Evolutionary conservation across 106 monocot genomes (phyloP).

Genomic region (Allium sativum): DNA sequence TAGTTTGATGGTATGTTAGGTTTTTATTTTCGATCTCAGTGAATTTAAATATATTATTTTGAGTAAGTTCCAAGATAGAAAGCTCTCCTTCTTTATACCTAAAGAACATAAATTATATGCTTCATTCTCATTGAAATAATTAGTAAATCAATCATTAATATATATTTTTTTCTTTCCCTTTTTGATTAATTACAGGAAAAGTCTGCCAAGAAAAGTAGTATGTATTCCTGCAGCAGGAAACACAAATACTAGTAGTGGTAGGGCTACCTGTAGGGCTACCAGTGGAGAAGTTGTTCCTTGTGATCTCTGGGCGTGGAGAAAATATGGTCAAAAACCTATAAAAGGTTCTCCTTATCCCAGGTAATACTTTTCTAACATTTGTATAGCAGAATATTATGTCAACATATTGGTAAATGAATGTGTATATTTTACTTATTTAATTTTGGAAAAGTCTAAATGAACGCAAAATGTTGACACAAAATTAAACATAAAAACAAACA

Average conservation of each 20-base stretch:
- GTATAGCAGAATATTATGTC: too few species aligned
- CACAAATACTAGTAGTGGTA: neutral
- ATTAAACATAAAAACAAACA: too few species aligned
- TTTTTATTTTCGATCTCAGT: neutral
- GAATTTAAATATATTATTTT: neutral
- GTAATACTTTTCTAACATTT: conserved; percentile 19
- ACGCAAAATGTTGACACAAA: too few species aligned
- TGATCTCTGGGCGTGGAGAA: conserved; percentile 98
- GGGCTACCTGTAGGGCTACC: conserved; percentile 36
- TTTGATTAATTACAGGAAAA: conserved; percentile 42
- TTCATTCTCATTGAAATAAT: neutral
- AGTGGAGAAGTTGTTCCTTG: conserved; percentile 86
- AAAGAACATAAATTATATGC: neutral
- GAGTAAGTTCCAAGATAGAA: neutral
- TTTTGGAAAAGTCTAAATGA: neutral
- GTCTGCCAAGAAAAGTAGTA: conserved; percentile 84
- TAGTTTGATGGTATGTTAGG: neutral
- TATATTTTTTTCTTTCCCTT: neutral
- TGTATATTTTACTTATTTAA: neutral
- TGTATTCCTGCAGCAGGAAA: conserved; percentile 79
- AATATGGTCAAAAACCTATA: conserved; percentile 93
- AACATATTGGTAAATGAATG: neutral
- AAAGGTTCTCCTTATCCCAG: conserved; percentile 95
- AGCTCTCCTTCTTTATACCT: neutral
- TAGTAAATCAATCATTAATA: neutral